A percentile compares a stretch with the other conserved stretches of the same genome.
Evolutionary conservation across 139 green algal species (phyloP).

Genomic region (Chlamydomonas schloesseri): DNA sequence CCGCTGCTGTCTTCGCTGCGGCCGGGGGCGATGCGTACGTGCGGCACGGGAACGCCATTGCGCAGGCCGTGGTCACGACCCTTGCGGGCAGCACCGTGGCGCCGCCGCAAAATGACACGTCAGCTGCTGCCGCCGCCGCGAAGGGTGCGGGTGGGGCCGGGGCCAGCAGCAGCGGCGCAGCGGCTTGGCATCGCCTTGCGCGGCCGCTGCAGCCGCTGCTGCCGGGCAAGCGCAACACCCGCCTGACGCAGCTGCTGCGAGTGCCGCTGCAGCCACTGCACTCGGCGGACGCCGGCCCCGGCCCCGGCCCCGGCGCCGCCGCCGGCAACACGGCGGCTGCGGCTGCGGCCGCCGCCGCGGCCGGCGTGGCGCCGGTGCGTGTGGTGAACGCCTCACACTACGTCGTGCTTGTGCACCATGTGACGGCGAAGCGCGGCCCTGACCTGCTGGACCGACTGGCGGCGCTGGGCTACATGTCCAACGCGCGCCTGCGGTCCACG

Average conservation of each 20-base stretch:
- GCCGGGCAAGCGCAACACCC: constrained; percentile 2
- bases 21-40: too few relatives aligned
- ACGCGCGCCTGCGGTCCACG: not conserved
- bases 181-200: not conserved
- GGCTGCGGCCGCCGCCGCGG: not conserved
- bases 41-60: too few relatives aligned
- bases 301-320: not conserved
- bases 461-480: not conserved
- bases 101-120: too few relatives aligned
- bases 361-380: not conserved
- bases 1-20: too few relatives aligned
- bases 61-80: too few relatives aligned
- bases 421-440: not conserved
- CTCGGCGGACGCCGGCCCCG: not conserved
- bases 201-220: constrained; percentile 11
- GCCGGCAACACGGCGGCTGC: too few relatives aligned
- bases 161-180: too few relatives aligned
- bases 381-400: constrained; percentile 25
- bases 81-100: too few relatives aligned
- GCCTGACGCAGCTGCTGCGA: constrained; percentile 24
- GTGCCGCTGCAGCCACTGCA: not conserved
- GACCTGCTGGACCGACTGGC: not conserved
- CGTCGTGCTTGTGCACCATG: not conserved
- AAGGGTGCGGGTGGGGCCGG: too few relatives aligned
- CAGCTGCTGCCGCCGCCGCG: too few relatives aligned